Conservation (phyloP, 345 rosid genomes). For the Eucalyptus leucophloia region DNA sequence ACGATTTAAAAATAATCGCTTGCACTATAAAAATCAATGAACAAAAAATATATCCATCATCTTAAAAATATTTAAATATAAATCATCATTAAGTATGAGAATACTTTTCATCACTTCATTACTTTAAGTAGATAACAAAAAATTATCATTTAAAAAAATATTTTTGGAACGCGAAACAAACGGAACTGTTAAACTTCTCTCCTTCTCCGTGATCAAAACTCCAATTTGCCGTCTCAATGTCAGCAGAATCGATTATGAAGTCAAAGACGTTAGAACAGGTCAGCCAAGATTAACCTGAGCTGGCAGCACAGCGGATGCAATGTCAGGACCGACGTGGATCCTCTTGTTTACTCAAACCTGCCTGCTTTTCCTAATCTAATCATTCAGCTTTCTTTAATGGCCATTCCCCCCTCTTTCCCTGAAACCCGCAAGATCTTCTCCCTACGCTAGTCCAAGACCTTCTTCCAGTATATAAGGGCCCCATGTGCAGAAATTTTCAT, state of each 20-base stretch:
- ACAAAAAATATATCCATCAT: not conserved
- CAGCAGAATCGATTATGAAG: not conserved
- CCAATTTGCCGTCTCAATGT: not conserved
- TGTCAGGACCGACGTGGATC: not conserved
- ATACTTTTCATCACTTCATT: too few species aligned
- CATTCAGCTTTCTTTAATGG: not conserved
- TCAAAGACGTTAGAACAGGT: not conserved
- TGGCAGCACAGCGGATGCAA: not conserved
- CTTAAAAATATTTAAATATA: too few species aligned
- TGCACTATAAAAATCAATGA: too few species aligned
- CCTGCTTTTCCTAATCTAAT: not conserved
- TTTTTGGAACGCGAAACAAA: too few species aligned
- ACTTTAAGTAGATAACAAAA: accelerated
- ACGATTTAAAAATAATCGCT: too few species aligned
- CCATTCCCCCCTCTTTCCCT: not conserved
- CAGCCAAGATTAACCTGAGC: not conserved
- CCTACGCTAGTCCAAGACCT: not conserved
- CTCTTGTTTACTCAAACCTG: not conserved
- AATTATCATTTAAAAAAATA: accelerated
- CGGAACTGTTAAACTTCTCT: not conserved
- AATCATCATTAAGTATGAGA: too few species aligned
- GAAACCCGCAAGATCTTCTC: not conserved
- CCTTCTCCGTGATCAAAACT: not conserved
- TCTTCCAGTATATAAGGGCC: not conserved
- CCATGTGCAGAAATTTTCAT: not conserved